Evolutionary conservation across 495 filamentous ascomycete species (phyloP).

Genomic region (Chaetomium tenue): DNA sequence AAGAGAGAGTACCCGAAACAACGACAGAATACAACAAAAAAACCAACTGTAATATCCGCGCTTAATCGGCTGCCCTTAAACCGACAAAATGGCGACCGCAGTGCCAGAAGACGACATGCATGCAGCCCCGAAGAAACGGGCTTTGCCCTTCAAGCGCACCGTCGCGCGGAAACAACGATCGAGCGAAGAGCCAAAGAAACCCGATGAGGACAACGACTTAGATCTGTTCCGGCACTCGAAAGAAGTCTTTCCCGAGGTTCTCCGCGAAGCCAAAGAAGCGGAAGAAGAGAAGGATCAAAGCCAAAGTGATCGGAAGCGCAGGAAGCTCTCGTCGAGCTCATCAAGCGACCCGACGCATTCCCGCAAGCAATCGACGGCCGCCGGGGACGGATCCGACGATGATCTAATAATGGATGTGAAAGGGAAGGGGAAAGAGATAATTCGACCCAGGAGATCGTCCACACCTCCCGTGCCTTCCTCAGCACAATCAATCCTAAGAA

Average conservation of each 20-base stretch:
- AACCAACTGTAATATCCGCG: background rate
- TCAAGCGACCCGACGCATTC: background rate
- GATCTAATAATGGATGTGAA: slow-evolving; percentile 35
- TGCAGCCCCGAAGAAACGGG: slow-evolving; percentile 47
- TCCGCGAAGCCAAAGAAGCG: slow-evolving; percentile 45
- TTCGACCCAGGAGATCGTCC: slow-evolving; percentile 10
- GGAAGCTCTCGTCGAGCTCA: slow-evolving; percentile 8
- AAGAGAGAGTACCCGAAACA: background rate
- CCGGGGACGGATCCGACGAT: slow-evolving; percentile 22
- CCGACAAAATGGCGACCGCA: slow-evolving; percentile 16
- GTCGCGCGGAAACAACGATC: slow-evolving; percentile 42
- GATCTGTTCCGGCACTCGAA: slow-evolving; percentile 68
- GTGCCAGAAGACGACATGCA: slow-evolving; percentile 12
- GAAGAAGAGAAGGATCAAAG: slow-evolving; percentile 6
- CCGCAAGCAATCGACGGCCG: background rate
- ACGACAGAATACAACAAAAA: background rate
- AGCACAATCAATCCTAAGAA: background rate
- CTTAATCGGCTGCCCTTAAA: background rate
- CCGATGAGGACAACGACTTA: slow-evolving; percentile 42
- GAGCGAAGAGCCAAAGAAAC: slow-evolving; percentile 18
- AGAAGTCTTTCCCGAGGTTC: slow-evolving; percentile 59
- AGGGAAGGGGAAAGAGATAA: slow-evolving; percentile 36
- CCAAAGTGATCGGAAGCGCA: slow-evolving; percentile 21
- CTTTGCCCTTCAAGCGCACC: slow-evolving; percentile 67
- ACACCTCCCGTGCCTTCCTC: slow-evolving; percentile 10